These are phyloP conservation scores for Kandelia obovata DNA, from an alignment of 345 rosid genomes.

Conservation along the genomic window DNA sequence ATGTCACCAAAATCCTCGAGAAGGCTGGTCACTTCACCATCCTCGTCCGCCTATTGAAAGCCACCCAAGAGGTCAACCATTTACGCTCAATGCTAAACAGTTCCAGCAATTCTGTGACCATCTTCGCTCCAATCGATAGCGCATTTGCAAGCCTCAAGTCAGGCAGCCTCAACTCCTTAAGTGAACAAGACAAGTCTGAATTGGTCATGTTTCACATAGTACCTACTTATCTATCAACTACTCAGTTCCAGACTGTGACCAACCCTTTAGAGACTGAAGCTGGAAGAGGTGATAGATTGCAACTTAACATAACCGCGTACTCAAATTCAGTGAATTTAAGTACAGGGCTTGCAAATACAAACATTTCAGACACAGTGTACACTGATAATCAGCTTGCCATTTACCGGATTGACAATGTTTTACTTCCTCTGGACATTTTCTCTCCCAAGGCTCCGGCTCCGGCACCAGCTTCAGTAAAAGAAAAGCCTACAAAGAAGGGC, in stretches of 20 bases:
- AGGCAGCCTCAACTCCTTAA: constrained; percentile 10
- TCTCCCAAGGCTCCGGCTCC: too few relatives aligned
- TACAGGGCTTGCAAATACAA: too few relatives aligned
- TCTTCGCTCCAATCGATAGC: constrained; percentile 18
- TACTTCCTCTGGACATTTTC: too few relatives aligned
- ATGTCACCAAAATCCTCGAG: constrained; percentile 20
- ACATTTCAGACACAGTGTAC: too few relatives aligned
- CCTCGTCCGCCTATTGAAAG: constrained; percentile 16
- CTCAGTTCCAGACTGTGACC: constrained; percentile 8
- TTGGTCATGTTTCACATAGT: constrained; percentile 10
- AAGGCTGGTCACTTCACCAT: constrained; percentile 19
- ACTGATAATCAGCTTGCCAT: too few relatives aligned
- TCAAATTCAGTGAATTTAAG: too few relatives aligned
- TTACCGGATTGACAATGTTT: too few relatives aligned
- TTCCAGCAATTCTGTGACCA: constrained; percentile 14
- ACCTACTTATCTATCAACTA: neutral
- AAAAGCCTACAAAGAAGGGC: too few relatives aligned
- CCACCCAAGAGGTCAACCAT: constrained; percentile 20
- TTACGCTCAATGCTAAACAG: constrained; percentile 12
- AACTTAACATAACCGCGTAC: neutral
- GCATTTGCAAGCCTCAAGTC: constrained; percentile 18
- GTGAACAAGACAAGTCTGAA: constrained; percentile 9
- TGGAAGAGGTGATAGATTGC: constrained; percentile 1
- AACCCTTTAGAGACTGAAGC: constrained; percentile 10
- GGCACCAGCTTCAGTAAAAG: too few relatives aligned